phyloP scores from a whole-genome alignment of 495 filamentous ascomycete species.

The Penicillium antarcticum region DNA sequence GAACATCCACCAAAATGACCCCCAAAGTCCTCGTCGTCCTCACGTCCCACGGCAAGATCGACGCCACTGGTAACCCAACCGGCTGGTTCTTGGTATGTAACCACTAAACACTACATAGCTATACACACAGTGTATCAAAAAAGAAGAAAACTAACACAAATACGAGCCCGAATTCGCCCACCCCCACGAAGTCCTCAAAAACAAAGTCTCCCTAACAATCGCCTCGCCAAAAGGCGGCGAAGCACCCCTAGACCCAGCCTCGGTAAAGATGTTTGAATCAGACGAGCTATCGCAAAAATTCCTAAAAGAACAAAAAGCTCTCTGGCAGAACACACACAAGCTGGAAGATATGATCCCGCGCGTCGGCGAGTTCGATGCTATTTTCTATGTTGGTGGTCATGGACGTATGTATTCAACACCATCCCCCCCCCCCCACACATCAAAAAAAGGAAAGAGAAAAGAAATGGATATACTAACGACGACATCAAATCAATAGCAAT shows the following conservation, averaged over 20 bases:
- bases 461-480: neutral
- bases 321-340: conserved; percentile 63
- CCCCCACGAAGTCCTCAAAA: conserved; percentile 57
- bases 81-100: conserved; percentile 64
- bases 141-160: neutral
- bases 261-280: conserved; percentile 56
- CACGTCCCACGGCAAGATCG: conserved; percentile 57
- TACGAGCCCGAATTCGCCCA: conserved; percentile 68
- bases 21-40: conserved; percentile 68
- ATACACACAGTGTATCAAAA: neutral
- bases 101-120: neutral
- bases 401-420: no score
- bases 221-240: conserved; percentile 67
- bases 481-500: conserved; percentile 45
- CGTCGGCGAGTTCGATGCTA: conserved; percentile 59
- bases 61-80: conserved; percentile 49
- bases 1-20: conserved; percentile 18
- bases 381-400: conserved; percentile 75
- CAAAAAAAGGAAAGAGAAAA: neutral
- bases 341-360: conserved; percentile 49
- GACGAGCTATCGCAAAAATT: conserved; percentile 54
- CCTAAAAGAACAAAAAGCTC: conserved; percentile 43
- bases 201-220: conserved; percentile 53
- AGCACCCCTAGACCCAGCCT: conserved; percentile 64
- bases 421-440: no score